phyloP scores from a whole-genome alignment of 495 filamentous ascomycete genomes.

The Penicillium lagena region DNA sequence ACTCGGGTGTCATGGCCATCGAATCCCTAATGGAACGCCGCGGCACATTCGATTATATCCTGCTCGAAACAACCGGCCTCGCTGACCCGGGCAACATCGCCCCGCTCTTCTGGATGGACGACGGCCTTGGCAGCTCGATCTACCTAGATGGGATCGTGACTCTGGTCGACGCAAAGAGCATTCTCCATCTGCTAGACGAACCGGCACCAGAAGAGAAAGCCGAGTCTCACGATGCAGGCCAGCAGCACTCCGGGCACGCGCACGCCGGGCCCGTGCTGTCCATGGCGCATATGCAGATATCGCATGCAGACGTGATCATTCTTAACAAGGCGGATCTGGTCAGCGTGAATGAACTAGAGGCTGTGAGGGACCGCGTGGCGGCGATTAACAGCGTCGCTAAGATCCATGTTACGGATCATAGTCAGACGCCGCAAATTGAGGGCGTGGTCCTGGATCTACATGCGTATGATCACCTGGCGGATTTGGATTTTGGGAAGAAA shows the following conservation, averaged over 20 bases:
- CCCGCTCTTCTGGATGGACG: conserved; percentile 95
- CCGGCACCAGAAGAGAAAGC: conserved; percentile 50
- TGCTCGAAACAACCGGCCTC: conserved; percentile 92
- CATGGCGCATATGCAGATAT: conserved; percentile 92
- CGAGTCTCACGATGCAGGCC: conserved; percentile 33
- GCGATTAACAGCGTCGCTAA: conserved; percentile 89
- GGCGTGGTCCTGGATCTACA: conserved; percentile 84
- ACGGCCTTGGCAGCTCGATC: conserved; percentile 86
- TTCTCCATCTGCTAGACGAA: conserved; percentile 73
- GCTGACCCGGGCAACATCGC: conserved; percentile 96
- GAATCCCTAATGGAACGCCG: conserved; percentile 94
- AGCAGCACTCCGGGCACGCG: conserved; percentile 38
- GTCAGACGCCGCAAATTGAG: conserved; percentile 72
- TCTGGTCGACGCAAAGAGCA: conserved; percentile 91
- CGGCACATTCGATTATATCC: conserved; percentile 94
- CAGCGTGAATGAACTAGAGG: conserved; percentile 55
- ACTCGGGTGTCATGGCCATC: conserved; percentile 86
- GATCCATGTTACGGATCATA: conserved; percentile 73
- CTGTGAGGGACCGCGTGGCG: conserved; percentile 57
- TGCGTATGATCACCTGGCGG: conserved; percentile 78
- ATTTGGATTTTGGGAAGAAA: conserved; percentile 56
- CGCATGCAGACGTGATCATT: conserved; percentile 92
- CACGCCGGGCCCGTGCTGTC: conserved; percentile 61
- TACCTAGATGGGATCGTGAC: conserved; percentile 97
- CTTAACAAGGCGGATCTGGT: conserved; percentile 94